Conservation (phyloP, 2,329 filamentous ascomycete genomes). For the Nannizziopsis barbatae region DNA sequence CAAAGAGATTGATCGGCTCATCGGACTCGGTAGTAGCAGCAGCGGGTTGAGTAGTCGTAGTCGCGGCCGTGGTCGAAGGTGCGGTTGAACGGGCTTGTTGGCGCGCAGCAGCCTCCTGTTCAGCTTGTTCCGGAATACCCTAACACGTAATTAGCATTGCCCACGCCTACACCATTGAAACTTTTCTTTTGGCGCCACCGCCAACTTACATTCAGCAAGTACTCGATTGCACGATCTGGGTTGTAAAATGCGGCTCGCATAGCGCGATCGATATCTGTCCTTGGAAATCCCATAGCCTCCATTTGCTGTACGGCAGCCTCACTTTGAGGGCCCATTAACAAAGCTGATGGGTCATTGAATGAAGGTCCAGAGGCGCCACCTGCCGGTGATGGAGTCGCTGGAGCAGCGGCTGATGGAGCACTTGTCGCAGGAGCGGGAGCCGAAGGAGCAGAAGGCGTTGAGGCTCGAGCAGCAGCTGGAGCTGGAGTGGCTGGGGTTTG, state of each 20-base stretch:
- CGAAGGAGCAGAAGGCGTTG: conserved; percentile 12
- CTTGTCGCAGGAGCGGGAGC: conserved; percentile 15
- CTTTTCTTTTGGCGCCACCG: no score
- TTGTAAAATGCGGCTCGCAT: conserved; percentile 97
- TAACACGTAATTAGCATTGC: conserved; percentile 29
- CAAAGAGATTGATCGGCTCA: conserved; percentile 76
- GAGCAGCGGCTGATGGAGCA: conserved; percentile 11
- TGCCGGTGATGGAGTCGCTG: conserved; percentile 16
- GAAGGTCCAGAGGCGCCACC: conserved; percentile 26
- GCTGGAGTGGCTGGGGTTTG: conserved; percentile 27
- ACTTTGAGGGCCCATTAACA: conserved; percentile 74
- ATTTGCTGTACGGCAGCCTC: conserved; percentile 77
- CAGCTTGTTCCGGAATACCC: conserved; percentile 82
- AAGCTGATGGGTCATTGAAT: conserved; percentile 64
- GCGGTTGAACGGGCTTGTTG: conserved; percentile 21
- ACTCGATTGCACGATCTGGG: conserved; percentile 93
- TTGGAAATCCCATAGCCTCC: conserved; percentile 93
- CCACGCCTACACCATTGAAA: no score
- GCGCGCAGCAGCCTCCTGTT: conserved; percentile 45
- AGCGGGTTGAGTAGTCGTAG: conserved; percentile 24
- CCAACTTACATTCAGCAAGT: conserved; percentile 64
- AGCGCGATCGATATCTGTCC: conserved; percentile 77
- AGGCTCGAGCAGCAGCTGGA: conserved; percentile 9
- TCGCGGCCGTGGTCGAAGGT: conserved; percentile 35
- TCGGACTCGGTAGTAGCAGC: conserved; percentile 34